A percentile compares a stretch with the other conserved stretches of the same genome.
Conservation (phyloP, 1,139 yeast species). For the Pichia inconspicua region DNA sequence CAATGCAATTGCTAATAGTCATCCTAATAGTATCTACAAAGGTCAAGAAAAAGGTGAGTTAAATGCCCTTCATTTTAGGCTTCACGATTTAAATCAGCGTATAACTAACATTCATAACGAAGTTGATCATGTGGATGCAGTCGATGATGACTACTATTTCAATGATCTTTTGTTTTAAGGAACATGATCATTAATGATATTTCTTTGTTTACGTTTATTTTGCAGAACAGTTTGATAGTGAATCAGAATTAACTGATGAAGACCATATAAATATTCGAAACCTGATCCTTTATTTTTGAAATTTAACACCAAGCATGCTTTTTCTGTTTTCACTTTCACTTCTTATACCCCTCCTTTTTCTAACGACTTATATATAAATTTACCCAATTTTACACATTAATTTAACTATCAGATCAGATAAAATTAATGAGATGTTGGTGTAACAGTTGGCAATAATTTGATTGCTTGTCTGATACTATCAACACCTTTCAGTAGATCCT, state of each 20-base stretch:
- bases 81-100: constrained; percentile 10
- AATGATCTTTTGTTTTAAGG: constrained; percentile 10
- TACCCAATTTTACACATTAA: not conserved
- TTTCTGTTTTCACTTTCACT: not conserved
- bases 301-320: not conserved
- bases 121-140: constrained; percentile 12
- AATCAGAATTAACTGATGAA: not conserved
- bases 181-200: not conserved
- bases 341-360: not conserved
- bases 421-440: constrained; percentile 35
- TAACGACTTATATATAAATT: not conserved
- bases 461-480: constrained; percentile 61
- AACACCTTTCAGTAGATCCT: constrained; percentile 77
- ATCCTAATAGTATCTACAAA: constrained; percentile 9
- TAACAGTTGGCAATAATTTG: constrained; percentile 49
- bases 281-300: constrained; percentile 4
- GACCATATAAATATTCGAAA: not conserved
- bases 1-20: constrained; percentile 8
- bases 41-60: constrained; percentile 15
- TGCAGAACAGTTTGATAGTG: not conserved
- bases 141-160: constrained; percentile 9
- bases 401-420: not conserved
- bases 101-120: constrained; percentile 15
- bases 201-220: not conserved
- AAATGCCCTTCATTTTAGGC: constrained; percentile 5